Percentiles rank a stretch among this genome's conserved stretches.
These are phyloP conservation scores for Immersiella caudata DNA, from an alignment of 495 filamentous ascomycete species.

Conservation along the genomic window DNA sequence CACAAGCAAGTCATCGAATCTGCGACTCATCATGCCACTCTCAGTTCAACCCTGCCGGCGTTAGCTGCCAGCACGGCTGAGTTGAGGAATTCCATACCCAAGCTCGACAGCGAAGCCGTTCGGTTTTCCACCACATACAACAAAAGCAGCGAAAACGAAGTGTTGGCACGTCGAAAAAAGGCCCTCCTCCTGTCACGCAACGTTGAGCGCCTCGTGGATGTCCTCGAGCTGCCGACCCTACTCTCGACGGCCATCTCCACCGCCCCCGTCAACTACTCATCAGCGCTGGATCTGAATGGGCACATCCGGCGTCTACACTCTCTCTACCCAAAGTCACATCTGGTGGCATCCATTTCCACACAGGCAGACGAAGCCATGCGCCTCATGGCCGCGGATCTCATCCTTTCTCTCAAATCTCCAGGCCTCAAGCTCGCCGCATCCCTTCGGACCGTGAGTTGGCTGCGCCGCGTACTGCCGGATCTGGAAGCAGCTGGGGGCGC, in stretches of 20 bases:
- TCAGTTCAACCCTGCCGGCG: slow-evolving; percentile 67
- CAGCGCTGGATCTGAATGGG: slow-evolving; percentile 87
- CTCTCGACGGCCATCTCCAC: slow-evolving; percentile 63
- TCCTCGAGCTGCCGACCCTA: slow-evolving; percentile 87
- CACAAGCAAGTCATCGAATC: slow-evolving; percentile 84
- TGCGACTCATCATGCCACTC: slow-evolving; percentile 71
- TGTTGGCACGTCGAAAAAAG: slow-evolving; percentile 75
- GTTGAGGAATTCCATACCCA: slow-evolving; percentile 72
- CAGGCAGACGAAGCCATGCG: slow-evolving; percentile 90
- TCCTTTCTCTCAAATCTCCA: slow-evolving; percentile 72
- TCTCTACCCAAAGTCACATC: slow-evolving; percentile 75
- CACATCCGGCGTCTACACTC: slow-evolving; percentile 87
- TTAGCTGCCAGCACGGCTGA: slow-evolving; percentile 64
- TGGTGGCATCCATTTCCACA: slow-evolving; percentile 70
- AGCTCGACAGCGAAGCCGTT: slow-evolving; percentile 75
- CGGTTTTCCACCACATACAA: slow-evolving; percentile 83
- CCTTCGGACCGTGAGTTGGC: slow-evolving; percentile 89
- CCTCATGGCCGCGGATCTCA: slow-evolving; percentile 83
- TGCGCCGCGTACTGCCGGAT: slow-evolving; percentile 84
- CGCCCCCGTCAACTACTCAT: slow-evolving; percentile 71
- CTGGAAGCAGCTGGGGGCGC: slow-evolving; percentile 49
- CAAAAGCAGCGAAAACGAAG: slow-evolving; percentile 66
- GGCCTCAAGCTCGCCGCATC: slow-evolving; percentile 86
- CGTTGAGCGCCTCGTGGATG: slow-evolving; percentile 84
- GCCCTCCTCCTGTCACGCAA: slow-evolving; percentile 86